These are phyloP conservation scores for Blastobotrys buckinghamii DNA, from an alignment of 1,139 yeast species.

Conservation along the genomic window DNA sequence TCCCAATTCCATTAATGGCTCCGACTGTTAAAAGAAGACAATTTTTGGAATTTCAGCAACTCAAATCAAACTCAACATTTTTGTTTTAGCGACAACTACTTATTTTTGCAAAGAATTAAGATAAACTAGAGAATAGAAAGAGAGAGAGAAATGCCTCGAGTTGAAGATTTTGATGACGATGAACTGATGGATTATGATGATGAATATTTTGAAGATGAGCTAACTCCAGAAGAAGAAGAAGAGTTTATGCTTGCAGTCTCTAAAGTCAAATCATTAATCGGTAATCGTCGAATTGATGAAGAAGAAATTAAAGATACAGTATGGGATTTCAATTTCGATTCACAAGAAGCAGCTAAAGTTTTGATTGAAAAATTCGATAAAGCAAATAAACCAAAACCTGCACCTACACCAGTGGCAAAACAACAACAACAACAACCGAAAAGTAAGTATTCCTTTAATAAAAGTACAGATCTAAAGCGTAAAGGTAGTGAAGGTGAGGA, in stretches of 20 bases:
- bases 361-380: conserved; percentile 38
- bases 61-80: too few relatives aligned
- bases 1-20: too few relatives aligned
- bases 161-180: conserved; percentile 15
- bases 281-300: conserved; percentile 46
- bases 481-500: conserved; percentile 1
- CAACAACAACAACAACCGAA: conserved; percentile 13
- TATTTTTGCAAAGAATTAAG: not conserved
- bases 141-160: conserved; percentile 7
- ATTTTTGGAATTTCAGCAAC: too few relatives aligned
- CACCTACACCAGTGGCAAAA: conserved; percentile 1
- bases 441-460: conserved; percentile 16
- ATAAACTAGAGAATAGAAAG: not conserved
- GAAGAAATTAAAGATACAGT: conserved; percentile 53
- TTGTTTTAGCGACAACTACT: not conserved
- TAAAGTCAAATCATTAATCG: conserved; percentile 44
- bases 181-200: conserved; percentile 16
- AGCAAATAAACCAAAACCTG: conserved; percentile 15
- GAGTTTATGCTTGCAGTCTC: conserved; percentile 27
- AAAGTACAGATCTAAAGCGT: conserved; percentile 9
- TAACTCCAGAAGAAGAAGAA: conserved; percentile 24
- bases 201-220: conserved; percentile 17
- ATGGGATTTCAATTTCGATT: conserved; percentile 54
- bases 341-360: conserved; percentile 49
- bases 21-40: too few relatives aligned